These are phyloP conservation scores for Tulasnella sp. DNA, from an alignment of 768 basidiomycete species.

Conservation along the genomic window DNA sequence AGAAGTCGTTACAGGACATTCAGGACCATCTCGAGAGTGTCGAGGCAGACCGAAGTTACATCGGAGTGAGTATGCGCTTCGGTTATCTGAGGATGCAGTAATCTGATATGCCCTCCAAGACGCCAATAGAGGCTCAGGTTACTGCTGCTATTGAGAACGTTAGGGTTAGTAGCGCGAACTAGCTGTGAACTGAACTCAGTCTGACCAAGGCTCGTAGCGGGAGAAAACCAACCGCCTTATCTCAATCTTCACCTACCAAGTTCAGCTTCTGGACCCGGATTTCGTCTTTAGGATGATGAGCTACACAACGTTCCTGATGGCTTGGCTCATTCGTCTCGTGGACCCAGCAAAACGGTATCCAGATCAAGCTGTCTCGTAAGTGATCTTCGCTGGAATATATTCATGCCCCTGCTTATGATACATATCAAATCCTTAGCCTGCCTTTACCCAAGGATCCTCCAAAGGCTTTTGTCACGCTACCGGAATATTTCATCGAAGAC, in stretches of 20 bases:
- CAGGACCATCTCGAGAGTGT: constrained; percentile 71
- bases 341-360: constrained; percentile 81
- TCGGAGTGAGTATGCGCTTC: constrained; percentile 53
- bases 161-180: constrained; percentile 47
- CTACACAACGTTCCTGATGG: constrained; percentile 86
- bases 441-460: constrained; percentile 85
- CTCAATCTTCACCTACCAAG: constrained; percentile 75
- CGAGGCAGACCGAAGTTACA: constrained; percentile 75
- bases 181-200: too few relatives aligned
- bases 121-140: constrained; percentile 67
- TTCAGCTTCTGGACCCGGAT: constrained; percentile 83
- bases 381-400: constrained; percentile 26
- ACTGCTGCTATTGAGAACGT: constrained; percentile 72
- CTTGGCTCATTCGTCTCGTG: constrained; percentile 87
- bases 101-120: constrained; percentile 40
- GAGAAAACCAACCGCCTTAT: constrained; percentile 67
- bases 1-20: constrained; percentile 56
- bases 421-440: constrained; percentile 46
- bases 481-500: constrained; percentile 93
- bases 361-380: constrained; percentile 59
- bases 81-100: constrained; percentile 13
- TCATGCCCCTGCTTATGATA: neutral
- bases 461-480: constrained; percentile 76
- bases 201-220: constrained; percentile 39
- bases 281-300: constrained; percentile 70